Evolutionary conservation across 2,329 filamentous ascomycete species (phyloP).

Genomic region (Phoma sp.): DNA sequence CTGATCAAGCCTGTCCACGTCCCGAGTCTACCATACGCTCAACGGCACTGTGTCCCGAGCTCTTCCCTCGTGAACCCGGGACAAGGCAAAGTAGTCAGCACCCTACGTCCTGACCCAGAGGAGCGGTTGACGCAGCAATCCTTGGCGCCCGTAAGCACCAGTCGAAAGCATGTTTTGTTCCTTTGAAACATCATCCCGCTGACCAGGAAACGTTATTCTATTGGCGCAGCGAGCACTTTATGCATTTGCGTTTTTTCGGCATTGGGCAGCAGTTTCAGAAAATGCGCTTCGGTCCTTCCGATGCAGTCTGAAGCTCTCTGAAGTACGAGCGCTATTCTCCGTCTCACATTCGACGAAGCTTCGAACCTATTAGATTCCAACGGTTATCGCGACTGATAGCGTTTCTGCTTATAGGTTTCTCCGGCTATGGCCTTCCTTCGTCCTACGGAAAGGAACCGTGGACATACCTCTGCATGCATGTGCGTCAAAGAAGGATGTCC

Average conservation of each 20-base stretch:
- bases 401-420: neutral
- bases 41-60: neutral
- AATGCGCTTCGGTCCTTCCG: neutral
- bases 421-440: no score
- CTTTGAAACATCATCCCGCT: conserved; percentile 3
- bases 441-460: neutral
- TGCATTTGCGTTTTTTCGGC: neutral
- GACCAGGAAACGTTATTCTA: neutral
- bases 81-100: neutral
- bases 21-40: neutral
- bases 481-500: neutral
- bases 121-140: neutral
- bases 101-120: neutral
- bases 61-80: neutral
- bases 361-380: neutral
- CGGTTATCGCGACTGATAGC: conserved; percentile 7
- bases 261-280: conserved; percentile 2
- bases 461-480: neutral
- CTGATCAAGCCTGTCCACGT: no score
- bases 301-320: neutral
- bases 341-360: neutral
- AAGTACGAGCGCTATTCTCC: conserved; percentile 2
- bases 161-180: neutral
- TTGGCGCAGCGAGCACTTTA: neutral
- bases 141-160: conserved; percentile 28